phyloP scores from a whole-genome alignment of 78 protist genomes.

The Pigoraptor vietnamica region DNA sequence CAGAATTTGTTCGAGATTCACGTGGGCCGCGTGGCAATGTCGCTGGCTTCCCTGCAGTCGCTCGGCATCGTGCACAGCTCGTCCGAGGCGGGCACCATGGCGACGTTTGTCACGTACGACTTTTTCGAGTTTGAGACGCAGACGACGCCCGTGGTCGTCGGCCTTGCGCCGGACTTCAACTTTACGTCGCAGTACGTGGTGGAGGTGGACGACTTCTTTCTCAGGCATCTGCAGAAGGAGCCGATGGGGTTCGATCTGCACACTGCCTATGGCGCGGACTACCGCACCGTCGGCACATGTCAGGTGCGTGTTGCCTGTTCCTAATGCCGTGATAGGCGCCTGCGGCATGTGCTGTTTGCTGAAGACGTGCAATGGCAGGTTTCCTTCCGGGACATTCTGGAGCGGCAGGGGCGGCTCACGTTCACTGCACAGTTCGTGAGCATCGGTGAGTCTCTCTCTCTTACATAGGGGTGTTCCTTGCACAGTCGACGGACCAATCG shows the following conservation, averaged over 20 bases:
- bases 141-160: not conserved
- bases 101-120: not conserved
- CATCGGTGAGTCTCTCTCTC: not conserved
- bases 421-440: not conserved
- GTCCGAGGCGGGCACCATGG: not conserved
- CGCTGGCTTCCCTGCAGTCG: not conserved
- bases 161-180: not conserved
- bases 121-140: not conserved
- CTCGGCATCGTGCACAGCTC: not conserved
- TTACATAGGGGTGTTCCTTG: not conserved
- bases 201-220: not conserved
- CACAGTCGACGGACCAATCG: no score
- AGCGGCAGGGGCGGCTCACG: not conserved
- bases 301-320: not conserved
- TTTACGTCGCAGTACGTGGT: not conserved
- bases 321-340: no score
- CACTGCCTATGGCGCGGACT: not conserved
- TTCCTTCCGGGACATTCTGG: not conserved
- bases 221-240: not conserved
- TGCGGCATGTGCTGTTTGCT: no score
- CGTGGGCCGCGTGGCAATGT: not conserved
- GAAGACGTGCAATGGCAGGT: no score
- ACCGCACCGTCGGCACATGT: not conserved
- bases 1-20: not conserved
- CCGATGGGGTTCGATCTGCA: not conserved